A percentile compares a stretch with the other conserved stretches of the same genome.
These are phyloP conservation scores for Mycena maculata DNA, from an alignment of 768 basidiomycete genomes.

Conservation along the genomic window DNA sequence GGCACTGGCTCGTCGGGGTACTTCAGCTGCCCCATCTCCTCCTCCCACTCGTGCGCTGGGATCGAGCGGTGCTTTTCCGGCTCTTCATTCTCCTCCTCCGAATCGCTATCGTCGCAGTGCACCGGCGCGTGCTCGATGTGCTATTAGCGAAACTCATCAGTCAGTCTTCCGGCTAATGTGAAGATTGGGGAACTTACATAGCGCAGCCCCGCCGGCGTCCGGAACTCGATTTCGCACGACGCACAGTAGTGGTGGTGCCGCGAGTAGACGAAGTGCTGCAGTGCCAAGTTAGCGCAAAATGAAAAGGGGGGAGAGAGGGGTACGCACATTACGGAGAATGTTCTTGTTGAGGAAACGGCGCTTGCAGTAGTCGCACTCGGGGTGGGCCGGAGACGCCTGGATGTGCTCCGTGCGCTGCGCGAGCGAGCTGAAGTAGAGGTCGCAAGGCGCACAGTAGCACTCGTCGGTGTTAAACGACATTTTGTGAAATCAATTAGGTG, in stretches of 20 bases:
- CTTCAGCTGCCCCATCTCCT: constrained; percentile 32
- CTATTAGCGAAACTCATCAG: constrained; percentile 13
- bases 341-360: constrained; percentile 37
- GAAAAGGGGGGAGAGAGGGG: background rate
- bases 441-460: constrained; percentile 39
- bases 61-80: background rate
- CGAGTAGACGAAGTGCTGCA: constrained; percentile 37
- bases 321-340: constrained; percentile 35
- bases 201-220: constrained; percentile 33
- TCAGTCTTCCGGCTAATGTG: too few relatives aligned
- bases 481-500: background rate
- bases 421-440: constrained; percentile 34
- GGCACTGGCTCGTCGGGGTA: constrained; percentile 44
- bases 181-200: constrained; percentile 23
- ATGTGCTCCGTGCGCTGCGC: constrained; percentile 36
- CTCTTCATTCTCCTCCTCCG: constrained; percentile 22
- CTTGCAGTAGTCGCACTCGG: constrained; percentile 37
- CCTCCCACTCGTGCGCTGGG: constrained; percentile 33
- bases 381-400: constrained; percentile 29
- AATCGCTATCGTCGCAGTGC: constrained; percentile 39
- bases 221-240: constrained; percentile 35
- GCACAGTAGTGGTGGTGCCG: constrained; percentile 39
- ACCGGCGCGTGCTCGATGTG: constrained; percentile 35
- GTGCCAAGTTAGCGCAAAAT: background rate
- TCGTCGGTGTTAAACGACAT: constrained; percentile 22